A percentile compares a stretch with the other conserved stretches of the same genome.
These are phyloP conservation scores for Cladosporium sp. DNA, from an alignment of 2,329 filamentous ascomycete genomes.

Conservation along the genomic window DNA sequence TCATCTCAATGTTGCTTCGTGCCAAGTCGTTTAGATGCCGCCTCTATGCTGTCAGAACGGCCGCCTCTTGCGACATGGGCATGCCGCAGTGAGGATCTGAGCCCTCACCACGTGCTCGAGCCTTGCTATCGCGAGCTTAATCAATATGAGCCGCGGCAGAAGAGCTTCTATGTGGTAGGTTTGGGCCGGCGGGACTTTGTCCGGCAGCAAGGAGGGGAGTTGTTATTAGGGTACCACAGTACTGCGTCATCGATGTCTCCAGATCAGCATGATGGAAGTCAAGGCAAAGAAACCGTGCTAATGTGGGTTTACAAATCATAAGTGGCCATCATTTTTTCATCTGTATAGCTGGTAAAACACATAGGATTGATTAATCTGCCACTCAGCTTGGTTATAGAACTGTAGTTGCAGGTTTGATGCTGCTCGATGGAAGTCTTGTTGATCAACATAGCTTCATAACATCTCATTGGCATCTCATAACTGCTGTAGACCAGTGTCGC, in stretches of 20 bases:
- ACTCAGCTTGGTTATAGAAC: not conserved
- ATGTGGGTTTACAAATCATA: not conserved
- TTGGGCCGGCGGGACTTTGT: not conserved
- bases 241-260: not conserved
- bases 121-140: not conserved
- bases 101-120: not conserved
- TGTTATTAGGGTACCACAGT: too few species aligned
- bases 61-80: not conserved
- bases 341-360: not conserved
- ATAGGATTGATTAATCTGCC: not conserved
- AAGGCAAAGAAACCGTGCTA: not conserved
- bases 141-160: not conserved
- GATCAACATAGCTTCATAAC: not conserved
- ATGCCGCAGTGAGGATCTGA: not conserved
- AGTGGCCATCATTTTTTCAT: not conserved
- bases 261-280: not conserved
- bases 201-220: not conserved
- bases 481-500: not conserved
- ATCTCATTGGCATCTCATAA: not conserved
- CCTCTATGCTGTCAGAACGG: not conserved
- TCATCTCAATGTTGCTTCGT: slow-evolving; percentile 9
- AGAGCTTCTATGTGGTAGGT: not conserved
- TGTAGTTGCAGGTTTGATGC: not conserved
- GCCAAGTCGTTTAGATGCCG: slow-evolving; percentile 1
- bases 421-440: not conserved